Evolutionary conservation across 1,139 yeast genomes (phyloP), one percentile per base, ranked within the genome.

Genomic region (Pneumocystis sp.): DNA sequence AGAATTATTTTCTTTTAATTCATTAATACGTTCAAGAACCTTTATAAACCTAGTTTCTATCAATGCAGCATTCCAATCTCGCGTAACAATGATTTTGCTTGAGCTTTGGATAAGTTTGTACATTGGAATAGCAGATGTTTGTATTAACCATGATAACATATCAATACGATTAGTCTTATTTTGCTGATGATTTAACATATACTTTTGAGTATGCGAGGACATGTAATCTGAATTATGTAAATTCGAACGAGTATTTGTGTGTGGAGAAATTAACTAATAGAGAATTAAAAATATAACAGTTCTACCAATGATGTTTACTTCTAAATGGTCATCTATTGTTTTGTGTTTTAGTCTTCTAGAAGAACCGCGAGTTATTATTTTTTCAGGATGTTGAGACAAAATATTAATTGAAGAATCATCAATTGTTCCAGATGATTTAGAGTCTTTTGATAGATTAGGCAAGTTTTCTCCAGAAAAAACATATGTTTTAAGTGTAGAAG

Each of bases 11-110:
- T 96, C 79, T 73, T 90, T 89, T 68, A 95, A 79, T 73, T 91
- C 97, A 72, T 93, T 98, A 62, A 95, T 91, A 66, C 97, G 82
- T 2, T 95, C 88, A 71, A 89, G 88, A 19, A 89, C 83, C n/a
- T 90, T 96, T 0, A 96, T 89, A 10, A 93, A 84, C 73, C 91
- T 88, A 8, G 97, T 96, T 73, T 93, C 99, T n/a, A 89, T 81
- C 39, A 91, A 77, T 0, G 96, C 89, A 71, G 87, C 82, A 72
- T 89, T 96, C 76, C 84, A 93, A 67, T 88, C 83, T 63, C 88
- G 95, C 0, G 97, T 88, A 65, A 89, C 84, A 63, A 93, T 78
- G 0, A 88, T 86, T 73, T 93, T 93, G 72, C 90, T 96, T 10
- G 96, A 85, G 42, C 90, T 83, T 0, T 96, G 93, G 44, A 93